These are phyloP conservation scores for Lineolata rhizophorae DNA, from an alignment of 495 filamentous ascomycete genomes.

Conservation along the genomic window DNA sequence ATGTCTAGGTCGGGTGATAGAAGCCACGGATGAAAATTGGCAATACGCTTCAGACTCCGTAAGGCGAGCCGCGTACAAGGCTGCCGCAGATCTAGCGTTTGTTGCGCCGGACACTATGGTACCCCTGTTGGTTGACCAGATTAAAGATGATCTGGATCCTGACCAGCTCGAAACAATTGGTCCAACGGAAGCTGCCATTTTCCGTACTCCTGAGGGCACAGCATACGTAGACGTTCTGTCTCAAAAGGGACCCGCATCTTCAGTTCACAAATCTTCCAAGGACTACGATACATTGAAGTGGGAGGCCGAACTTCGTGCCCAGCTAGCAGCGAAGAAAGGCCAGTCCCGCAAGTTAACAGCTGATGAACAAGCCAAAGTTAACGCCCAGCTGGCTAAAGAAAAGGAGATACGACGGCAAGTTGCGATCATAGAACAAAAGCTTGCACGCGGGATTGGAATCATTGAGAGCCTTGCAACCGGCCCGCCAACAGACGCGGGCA, in stretches of 20 bases:
- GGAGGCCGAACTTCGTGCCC: slow-evolving; percentile 78
- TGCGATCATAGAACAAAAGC: slow-evolving; percentile 37
- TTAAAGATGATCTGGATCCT: slow-evolving; percentile 46
- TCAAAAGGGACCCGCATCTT: slow-evolving; percentile 31
- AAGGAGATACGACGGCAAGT: slow-evolving; percentile 50
- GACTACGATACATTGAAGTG: slow-evolving; percentile 93
- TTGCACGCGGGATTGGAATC: slow-evolving; percentile 64
- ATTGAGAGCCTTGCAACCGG: slow-evolving; percentile 62
- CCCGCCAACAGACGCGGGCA: slow-evolving; percentile 59
- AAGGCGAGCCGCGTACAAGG: slow-evolving; percentile 42
- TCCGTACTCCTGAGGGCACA: slow-evolving; percentile 67
- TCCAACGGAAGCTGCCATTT: slow-evolving; percentile 74
- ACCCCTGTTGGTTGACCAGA: slow-evolving; percentile 48
- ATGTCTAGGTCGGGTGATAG: slow-evolving; percentile 29
- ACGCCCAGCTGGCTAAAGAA: slow-evolving; percentile 78
- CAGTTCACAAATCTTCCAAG: slow-evolving; percentile 59
- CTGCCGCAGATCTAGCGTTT: slow-evolving; percentile 78
- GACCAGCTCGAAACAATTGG: slow-evolving; percentile 45
- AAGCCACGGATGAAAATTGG: slow-evolving; percentile 20
- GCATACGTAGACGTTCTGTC: slow-evolving; percentile 77
- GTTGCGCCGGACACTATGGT: slow-evolving; percentile 71
- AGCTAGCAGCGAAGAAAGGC: slow-evolving; percentile 81
- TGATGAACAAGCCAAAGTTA: slow-evolving; percentile 76
- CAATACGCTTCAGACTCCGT: slow-evolving; percentile 2
- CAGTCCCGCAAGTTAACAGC: slow-evolving; percentile 72